A percentile compares a stretch with the other conserved stretches of the same genome.
These are phyloP conservation scores for Suillus paluster DNA, from an alignment of 768 basidiomycete genomes.

Conservation along the genomic window DNA sequence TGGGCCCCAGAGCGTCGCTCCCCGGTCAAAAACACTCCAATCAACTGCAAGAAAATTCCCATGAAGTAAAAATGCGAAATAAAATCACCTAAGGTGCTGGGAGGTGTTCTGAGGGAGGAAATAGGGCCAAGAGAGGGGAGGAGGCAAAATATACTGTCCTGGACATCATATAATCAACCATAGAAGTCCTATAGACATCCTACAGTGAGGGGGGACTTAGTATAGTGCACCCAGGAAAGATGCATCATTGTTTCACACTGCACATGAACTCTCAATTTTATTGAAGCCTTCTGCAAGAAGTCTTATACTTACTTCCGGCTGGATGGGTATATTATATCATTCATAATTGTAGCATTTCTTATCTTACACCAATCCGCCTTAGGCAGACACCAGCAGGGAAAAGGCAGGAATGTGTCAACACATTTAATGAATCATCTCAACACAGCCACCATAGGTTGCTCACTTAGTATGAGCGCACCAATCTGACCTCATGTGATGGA, in stretches of 20 bases:
- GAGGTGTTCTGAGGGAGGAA: too few relatives aligned
- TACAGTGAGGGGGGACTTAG: too few relatives aligned
- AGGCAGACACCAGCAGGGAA: constrained; percentile 80
- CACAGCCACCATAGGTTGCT: constrained; percentile 61
- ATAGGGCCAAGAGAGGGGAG: too few relatives aligned
- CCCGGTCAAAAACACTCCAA: too few relatives aligned
- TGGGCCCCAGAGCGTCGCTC: too few relatives aligned
- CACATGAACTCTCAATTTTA: constrained; percentile 89
- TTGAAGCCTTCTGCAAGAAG: constrained; percentile 91
- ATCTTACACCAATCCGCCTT: not conserved
- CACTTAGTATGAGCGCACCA: not conserved
- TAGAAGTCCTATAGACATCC: too few relatives aligned
- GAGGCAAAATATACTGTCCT: too few relatives aligned
- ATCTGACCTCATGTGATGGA: constrained; percentile 11
- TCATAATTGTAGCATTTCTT: not conserved
- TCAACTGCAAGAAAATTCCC: too few relatives aligned
- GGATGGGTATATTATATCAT: constrained; percentile 52
- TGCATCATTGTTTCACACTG: constrained; percentile 96
- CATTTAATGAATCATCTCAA: constrained; percentile 82
- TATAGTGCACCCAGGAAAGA: constrained; percentile 89
- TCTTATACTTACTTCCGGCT: too few relatives aligned
- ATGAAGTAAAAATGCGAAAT: too few relatives aligned
- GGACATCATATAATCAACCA: too few relatives aligned
- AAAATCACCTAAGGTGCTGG: too few relatives aligned
- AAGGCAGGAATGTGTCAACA: constrained; percentile 85